A percentile compares a stretch with the other conserved stretches of the same genome.
Evolutionary conservation across 192 early-diverging fungal genomes (phyloP).

Genomic region (Diversispora epigaea): DNA sequence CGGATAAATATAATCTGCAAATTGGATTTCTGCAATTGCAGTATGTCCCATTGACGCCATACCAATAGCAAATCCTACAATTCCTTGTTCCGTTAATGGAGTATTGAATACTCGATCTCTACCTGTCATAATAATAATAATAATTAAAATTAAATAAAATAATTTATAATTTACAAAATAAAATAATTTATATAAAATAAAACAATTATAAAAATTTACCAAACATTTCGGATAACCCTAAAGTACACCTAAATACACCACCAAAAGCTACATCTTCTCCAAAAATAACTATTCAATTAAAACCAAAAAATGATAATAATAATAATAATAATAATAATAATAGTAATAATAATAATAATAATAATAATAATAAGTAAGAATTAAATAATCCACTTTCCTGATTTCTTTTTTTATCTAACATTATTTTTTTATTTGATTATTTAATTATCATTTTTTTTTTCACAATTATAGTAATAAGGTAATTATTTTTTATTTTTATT

Average conservation of each 20-base stretch:
- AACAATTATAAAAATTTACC: constrained; percentile 44
- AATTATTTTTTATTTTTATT: too few relatives aligned
- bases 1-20: constrained; percentile 98
- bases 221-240: constrained; percentile 87
- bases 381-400: too few relatives aligned
- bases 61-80: constrained; percentile 94
- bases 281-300: constrained; percentile 73
- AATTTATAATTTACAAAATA: constrained; percentile 12
- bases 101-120: constrained; percentile 94
- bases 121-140: constrained; percentile 43
- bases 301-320: too few relatives aligned
- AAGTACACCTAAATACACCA: constrained; percentile 94
- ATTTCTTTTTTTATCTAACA: too few relatives aligned
- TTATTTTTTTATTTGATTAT: too few relatives aligned
- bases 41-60: constrained; percentile 93
- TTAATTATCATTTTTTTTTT: too few relatives aligned
- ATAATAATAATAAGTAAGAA: too few relatives aligned
- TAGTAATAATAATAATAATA: too few relatives aligned
- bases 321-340: too few relatives aligned
- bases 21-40: constrained; percentile 98
- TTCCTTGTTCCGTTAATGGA: constrained; percentile 92
- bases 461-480: too few relatives aligned
- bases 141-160: neutral
- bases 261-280: constrained; percentile 98
- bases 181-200: neutral